These are phyloP conservation scores for Gossypium raimondii DNA, from an alignment of 345 rosid genomes.

Conservation along the genomic window DNA sequence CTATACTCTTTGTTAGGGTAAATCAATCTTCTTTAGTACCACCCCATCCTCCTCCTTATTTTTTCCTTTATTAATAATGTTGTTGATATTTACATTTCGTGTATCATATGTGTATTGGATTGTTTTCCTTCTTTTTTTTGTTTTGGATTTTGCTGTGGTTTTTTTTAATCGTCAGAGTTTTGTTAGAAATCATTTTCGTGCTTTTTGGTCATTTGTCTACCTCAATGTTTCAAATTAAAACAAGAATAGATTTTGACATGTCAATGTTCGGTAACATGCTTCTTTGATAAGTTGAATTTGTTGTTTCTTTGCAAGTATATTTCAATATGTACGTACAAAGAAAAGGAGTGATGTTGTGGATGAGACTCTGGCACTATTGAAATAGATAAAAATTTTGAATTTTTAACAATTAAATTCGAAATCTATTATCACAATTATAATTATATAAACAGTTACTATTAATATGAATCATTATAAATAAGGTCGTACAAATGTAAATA, in stretches of 20 bases:
- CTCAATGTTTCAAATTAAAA: background rate
- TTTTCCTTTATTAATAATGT: no score
- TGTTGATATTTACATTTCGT: background rate
- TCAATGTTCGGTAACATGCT: constrained; percentile 10
- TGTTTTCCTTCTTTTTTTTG: background rate
- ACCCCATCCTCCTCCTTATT: no score
- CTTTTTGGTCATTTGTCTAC: background rate
- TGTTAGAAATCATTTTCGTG: background rate
- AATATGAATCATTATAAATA: no score
- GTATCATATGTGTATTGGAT: background rate
- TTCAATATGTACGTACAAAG: background rate
- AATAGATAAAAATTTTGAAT: no score
- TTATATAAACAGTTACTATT: no score
- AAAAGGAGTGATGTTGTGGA: background rate
- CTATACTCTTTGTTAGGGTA: no score
- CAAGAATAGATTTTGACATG: constrained; percentile 12
- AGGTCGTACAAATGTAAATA: no score
- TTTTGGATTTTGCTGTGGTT: background rate
- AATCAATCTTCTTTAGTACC: no score
- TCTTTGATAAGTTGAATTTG: background rate
- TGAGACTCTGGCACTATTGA: no score
- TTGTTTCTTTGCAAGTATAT: background rate
- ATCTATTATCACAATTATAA: no score
- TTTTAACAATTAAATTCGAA: no score
- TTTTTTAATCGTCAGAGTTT: background rate